These are phyloP conservation scores for Basidiobolus meristosporus DNA, from an alignment of 371 early-diverging fungal genomes.

Conservation along the genomic window DNA sequence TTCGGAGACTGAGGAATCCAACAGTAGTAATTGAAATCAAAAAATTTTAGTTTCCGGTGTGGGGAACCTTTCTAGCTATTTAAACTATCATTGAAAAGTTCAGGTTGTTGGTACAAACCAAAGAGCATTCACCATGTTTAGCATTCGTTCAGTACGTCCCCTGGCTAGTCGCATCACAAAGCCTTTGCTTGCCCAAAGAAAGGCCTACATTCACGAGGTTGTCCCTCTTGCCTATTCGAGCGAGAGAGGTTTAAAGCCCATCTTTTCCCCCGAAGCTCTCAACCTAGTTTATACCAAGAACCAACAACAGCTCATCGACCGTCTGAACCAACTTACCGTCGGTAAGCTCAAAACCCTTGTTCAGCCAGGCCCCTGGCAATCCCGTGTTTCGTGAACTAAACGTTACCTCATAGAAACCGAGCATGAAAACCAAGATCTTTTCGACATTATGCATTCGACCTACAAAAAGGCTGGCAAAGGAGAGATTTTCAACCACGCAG, in stretches of 20 bases:
- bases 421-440: constrained; percentile 9
- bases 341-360: not conserved
- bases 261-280: constrained; percentile 1
- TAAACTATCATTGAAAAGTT: no score
- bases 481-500: constrained; percentile 28
- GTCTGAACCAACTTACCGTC: constrained; percentile 1
- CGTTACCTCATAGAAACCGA: constrained; percentile 7
- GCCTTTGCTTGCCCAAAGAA: no score
- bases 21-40: no score
- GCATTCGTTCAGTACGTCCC: no score
- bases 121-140: no score
- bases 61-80: no score
- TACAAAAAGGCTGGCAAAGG: constrained; percentile 11
- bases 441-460: constrained; percentile 10
- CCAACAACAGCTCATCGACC: constrained; percentile 1
- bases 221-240: constrained; percentile 1
- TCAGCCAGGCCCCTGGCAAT: no score
- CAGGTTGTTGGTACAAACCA: no score
- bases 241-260: constrained; percentile 2
- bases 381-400: not conserved
- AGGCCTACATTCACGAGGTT: no score
- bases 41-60: no score
- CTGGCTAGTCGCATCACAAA: no score
- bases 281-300: constrained; percentile 1
- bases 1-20: no score